These are phyloP conservation scores for Tricholoma sp. DNA, from an alignment of 768 basidiomycete genomes.

Conservation along the genomic window DNA sequence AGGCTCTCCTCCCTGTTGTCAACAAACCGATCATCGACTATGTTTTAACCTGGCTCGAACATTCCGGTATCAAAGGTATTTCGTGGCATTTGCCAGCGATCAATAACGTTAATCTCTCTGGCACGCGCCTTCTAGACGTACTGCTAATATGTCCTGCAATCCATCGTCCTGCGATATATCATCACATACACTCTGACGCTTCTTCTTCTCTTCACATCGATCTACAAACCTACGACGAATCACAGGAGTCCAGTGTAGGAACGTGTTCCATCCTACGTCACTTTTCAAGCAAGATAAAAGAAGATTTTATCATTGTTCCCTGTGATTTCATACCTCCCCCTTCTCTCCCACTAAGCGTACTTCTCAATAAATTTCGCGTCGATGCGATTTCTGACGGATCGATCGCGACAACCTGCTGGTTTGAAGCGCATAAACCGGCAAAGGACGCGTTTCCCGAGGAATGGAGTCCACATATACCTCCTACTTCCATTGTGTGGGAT, in stretches of 20 bases:
- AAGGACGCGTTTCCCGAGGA: constrained; percentile 58
- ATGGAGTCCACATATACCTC: constrained; percentile 48
- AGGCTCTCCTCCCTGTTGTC: constrained; percentile 82
- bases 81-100: constrained; percentile 2
- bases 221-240: constrained; percentile 76
- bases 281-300: constrained; percentile 68
- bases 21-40: constrained; percentile 88
- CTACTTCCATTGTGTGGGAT: constrained; percentile 64
- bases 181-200: constrained; percentile 75
- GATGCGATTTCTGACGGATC: constrained; percentile 60
- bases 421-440: constrained; percentile 42
- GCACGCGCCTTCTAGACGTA: constrained; percentile 52
- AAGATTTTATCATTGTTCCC: constrained; percentile 85
- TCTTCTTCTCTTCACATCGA: constrained; percentile 64
- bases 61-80: constrained; percentile 78
- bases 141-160: constrained; percentile 78
- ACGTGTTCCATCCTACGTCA: constrained; percentile 74
- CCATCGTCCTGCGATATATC: constrained; percentile 71
- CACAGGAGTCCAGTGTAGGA: constrained; percentile 57
- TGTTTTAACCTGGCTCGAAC: constrained; percentile 79
- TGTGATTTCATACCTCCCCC: constrained; percentile 87
- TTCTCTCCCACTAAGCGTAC: constrained; percentile 56
- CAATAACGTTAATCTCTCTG: not conserved
- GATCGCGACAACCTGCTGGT: constrained; percentile 67
- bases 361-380: constrained; percentile 80